These are phyloP conservation scores for Simmondsia chinensis DNA, from an alignment of 148 eudicot genomes.

Conservation along the genomic window DNA sequence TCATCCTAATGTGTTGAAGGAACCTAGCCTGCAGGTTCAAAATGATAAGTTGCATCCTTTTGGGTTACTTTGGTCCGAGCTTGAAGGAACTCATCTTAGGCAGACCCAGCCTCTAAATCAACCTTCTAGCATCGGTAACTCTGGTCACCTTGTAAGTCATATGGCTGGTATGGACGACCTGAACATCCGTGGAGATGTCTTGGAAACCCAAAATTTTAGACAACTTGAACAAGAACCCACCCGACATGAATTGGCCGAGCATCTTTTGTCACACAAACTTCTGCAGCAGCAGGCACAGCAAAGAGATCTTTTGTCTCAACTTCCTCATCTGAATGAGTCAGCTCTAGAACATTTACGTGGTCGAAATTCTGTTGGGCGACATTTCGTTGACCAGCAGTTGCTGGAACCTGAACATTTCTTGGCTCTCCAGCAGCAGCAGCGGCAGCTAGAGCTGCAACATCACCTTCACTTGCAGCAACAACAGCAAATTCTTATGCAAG, in stretches of 20 bases:
- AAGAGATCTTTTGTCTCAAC: conserved; percentile 38
- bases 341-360: conserved; percentile 35
- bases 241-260: conserved; percentile 53
- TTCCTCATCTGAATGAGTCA: conserved; percentile 47
- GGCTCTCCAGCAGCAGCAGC: conserved; percentile 58
- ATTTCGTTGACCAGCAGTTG: conserved; percentile 63
- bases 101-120: conserved; percentile 31
- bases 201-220: conserved; percentile 38
- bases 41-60: conserved; percentile 77
- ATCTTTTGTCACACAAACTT: conserved; percentile 37
- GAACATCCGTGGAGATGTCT: conserved; percentile 41
- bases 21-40: conserved; percentile 21
- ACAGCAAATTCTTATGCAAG: conserved; percentile 59
- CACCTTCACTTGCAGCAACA: conserved; percentile 44
- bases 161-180: conserved; percentile 32
- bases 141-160: conserved; percentile 35
- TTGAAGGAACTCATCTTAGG: conserved; percentile 47
- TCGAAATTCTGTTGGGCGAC: conserved; percentile 45
- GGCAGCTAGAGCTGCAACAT: conserved; percentile 32
- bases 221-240: conserved; percentile 47
- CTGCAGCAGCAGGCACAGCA: conserved; percentile 56
- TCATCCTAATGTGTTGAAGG: conserved; percentile 28
- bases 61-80: conserved; percentile 91
- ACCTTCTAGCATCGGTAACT: conserved; percentile 28
- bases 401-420: conserved; percentile 51